Conservation (phyloP, 768 basidiomycete genomes). For the Agrocybe praecox region DNA sequence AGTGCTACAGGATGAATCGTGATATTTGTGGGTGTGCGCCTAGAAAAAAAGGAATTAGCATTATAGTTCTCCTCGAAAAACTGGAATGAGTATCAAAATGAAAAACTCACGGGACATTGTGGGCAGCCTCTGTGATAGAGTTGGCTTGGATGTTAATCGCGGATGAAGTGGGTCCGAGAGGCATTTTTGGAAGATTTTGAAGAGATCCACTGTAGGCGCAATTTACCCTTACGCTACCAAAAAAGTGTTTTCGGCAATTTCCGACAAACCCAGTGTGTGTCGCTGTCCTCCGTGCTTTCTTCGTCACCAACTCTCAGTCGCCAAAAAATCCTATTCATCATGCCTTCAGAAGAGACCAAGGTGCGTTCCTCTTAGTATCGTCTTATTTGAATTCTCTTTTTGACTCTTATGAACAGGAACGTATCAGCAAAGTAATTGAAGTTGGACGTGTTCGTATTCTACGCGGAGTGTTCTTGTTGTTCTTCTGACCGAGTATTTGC, state of each 20-base stretch:
- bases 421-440: conserved; percentile 80
- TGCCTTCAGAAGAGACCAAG: conserved; percentile 93
- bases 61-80: conserved; percentile 1
- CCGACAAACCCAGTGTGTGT: conserved; percentile 29
- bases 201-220: conserved; percentile 16
- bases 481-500: neutral
- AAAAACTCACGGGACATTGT: conserved; percentile 39
- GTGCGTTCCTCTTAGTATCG: conserved; percentile 38
- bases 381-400: neutral
- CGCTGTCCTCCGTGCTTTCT: conserved; percentile 14
- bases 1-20: conserved; percentile 92
- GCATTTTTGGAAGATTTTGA: conserved; percentile 39
- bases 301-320: conserved; percentile 18
- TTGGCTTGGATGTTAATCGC: conserved; percentile 49
- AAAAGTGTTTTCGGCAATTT: conserved; percentile 39
- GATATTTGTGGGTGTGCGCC: conserved; percentile 71
- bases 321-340: conserved; percentile 33
- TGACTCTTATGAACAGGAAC: conserved; percentile 56
- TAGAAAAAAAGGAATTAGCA: conserved; percentile 27
- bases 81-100: neutral
- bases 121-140: conserved; percentile 29
- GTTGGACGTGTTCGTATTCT: conserved; percentile 63
- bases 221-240: conserved; percentile 24
- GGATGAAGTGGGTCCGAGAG: conserved; percentile 50
- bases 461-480: neutral